Conservation (phyloP, 345 rosid genomes). For the Ceriops tagal region DNA sequence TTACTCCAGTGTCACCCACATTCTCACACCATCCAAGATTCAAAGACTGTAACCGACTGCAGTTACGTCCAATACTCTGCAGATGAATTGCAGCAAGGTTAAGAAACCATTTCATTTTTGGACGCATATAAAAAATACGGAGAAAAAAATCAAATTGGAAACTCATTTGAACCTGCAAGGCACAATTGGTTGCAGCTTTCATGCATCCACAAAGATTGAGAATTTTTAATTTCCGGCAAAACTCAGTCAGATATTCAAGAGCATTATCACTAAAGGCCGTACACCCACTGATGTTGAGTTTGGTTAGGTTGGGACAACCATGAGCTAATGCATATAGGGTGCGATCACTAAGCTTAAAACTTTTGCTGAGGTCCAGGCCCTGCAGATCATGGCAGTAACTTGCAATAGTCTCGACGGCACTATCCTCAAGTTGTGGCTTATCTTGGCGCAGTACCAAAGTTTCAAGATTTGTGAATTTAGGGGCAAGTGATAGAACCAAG, state of each 20-base stretch:
- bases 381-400: slow-evolving; percentile 70
- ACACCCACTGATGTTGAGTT: slow-evolving; percentile 94
- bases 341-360: slow-evolving; percentile 74
- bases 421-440: slow-evolving; percentile 80
- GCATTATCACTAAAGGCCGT: slow-evolving; percentile 61
- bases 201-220: slow-evolving; percentile 94
- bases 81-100: slow-evolving; percentile 2
- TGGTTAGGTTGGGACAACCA: slow-evolving; percentile 76
- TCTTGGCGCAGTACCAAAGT: slow-evolving; percentile 77
- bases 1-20: slow-evolving; percentile 78
- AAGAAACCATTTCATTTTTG: neutral
- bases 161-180: slow-evolving; percentile 58
- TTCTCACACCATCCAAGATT: slow-evolving; percentile 97
- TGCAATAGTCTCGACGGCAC: slow-evolving; percentile 76
- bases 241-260: slow-evolving; percentile 52
- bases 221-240: slow-evolving; percentile 58
- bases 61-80: slow-evolving; percentile 87
- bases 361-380: slow-evolving; percentile 94
- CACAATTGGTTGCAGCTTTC: slow-evolving; percentile 65
- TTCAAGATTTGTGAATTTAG: slow-evolving; percentile 70
- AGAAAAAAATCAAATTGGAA: neutral
- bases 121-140: neutral
- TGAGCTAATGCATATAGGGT: slow-evolving; percentile 70
- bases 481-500: slow-evolving; percentile 77
- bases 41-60: slow-evolving; percentile 60